Percentiles rank a stretch among this genome's conserved stretches.
phyloP scores from a whole-genome alignment of 75 land plant species.

The Pinus tabuliformis region DNA sequence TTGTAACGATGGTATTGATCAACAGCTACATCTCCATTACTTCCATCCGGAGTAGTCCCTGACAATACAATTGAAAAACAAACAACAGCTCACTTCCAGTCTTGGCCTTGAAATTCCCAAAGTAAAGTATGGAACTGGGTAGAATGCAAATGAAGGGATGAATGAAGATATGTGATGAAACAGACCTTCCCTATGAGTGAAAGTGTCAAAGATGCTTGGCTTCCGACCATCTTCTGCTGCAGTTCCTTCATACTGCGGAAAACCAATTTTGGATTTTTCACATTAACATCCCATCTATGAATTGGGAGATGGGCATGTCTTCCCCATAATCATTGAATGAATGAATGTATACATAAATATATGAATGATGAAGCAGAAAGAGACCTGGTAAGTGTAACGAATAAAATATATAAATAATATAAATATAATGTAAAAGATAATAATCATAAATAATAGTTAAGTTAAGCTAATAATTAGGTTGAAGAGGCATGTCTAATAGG shows the following conservation, averaged over 20 bases:
- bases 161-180: background rate
- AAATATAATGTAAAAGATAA: no score
- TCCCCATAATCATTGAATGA: no score
- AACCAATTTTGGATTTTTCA: no score
- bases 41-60: constrained; percentile 18
- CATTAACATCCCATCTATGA: no score
- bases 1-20: constrained; percentile 66
- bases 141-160: background rate
- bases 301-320: no score
- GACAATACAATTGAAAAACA: background rate
- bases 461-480: no score
- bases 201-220: constrained; percentile 36
- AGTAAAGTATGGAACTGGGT: background rate
- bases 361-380: no score
- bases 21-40: constrained; percentile 54
- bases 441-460: no score
- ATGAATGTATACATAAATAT: no score
- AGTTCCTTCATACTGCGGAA: constrained; percentile 30
- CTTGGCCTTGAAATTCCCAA: background rate
- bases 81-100: no score
- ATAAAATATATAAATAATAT: no score
- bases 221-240: constrained; percentile 15
- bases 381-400: constrained; percentile 18
- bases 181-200: constrained; percentile 10
- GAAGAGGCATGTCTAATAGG: no score